Base-by-base conservation (phyloP, 371 early-diverging fungal species). In the Syncephalis fuscata region DNA sequence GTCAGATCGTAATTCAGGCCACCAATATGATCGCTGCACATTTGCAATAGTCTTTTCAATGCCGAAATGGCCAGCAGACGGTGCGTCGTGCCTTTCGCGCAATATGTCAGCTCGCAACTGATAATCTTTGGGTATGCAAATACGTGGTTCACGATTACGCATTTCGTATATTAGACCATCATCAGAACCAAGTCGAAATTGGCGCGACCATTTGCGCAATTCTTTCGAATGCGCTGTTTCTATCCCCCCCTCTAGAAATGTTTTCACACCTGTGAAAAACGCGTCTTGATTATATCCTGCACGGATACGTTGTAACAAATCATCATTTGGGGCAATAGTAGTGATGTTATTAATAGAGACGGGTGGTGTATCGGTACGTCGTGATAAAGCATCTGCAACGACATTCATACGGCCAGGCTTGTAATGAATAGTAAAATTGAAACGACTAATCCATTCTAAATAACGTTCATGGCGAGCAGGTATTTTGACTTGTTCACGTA, bases 61-160 rank as follows among this genome's bases (percentile, higher is more conserved):
- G 4, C 70, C 74, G 43, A 63, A 62, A 46, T 78, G 73, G 9
- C 74, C 70, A 2, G 68, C 59, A 9, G 56, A 42, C 15, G 55
- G 53, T 0, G 58, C 42, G 46, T 71, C 69, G 49, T 74, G 70
- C 20, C 52, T 49, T 46, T 49, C 53, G 0, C 46, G 40, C 0
- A 69, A 51, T 0, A 64, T 25, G 15, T 25, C 26, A 17, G 2
- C 19, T 14, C 25, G 25, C 14, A 16, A 17, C 15, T 46, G 4
- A 14, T 46, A 16, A n/a, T 10, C 17, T 47, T 11, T 19, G 3
- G 36, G 47, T 47, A 37, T 21, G 14, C 19, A 26, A 3, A 27
- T 3, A 32, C 47, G 49, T 17, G 44, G 15, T 15, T 19, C 39
- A 24, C 45, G 41, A 41, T 40, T 14, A 27, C 45, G 38, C 40